Evolutionary conservation across 306 rosid species (phyloP), one percentile per base, ranked within the genome.

Genomic region (Ziziphus jujuba): DNA sequence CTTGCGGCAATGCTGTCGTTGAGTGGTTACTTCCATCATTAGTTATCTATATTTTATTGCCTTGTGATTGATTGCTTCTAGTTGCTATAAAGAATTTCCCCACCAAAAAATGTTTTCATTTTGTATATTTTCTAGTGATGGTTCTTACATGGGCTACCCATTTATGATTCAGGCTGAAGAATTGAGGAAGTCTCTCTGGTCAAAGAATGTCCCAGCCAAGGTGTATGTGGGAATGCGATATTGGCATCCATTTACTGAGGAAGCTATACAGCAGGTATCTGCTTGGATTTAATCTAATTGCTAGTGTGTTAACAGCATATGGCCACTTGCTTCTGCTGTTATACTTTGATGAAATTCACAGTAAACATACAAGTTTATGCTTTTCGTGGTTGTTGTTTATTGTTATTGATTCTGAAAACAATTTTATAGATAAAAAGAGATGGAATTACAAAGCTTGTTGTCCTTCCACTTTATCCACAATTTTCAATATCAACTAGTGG

Each of bases 401-500:
- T 59, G 10, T 80, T 59, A 61, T 77, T 70, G 67, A 69, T 72
- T 66, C 50, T 24, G n/a, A 17, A 55, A 75, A 74, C 57, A 31
- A 63, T 68, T 51, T 71, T 69, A 78, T 54, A 92, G 98, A 92
- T 92, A 66, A 92, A 92, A 87, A 84, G 69, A 73, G 98, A 92
- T 80, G 86, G 90, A 66, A 92, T 89, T 63, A 80, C 90, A 43
- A 92, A 87, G 81, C 98, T 92, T 77, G 98, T 92, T n/a, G 98
- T 92, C 69, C 96, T 92, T 79, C 98, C 98, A 6, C 98, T 92
- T 84, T 92, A 92, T 85, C 98, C 98, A 35, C 98, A 92, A 84
- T 92, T 92, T 85, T 92, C 98, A 77, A 92, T 92, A 85, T 92
- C 98, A 44, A 92, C 98, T 50, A 92, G 98, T 38, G 98, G 98